These are phyloP conservation scores for Chrysosporium keratinophilum DNA, from an alignment of 2,329 filamentous ascomycete species.

Conservation along the genomic window DNA sequence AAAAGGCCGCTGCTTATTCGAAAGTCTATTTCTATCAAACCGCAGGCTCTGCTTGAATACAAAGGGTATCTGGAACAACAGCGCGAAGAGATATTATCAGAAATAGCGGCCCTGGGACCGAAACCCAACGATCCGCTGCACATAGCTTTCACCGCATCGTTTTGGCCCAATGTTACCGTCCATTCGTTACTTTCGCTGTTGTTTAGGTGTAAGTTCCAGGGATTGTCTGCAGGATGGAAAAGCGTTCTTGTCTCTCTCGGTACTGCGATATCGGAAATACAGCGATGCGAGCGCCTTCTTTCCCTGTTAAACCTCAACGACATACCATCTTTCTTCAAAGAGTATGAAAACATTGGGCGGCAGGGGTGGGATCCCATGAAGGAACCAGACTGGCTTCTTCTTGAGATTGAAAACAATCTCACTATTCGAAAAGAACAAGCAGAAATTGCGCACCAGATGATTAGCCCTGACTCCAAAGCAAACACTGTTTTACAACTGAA, in stretches of 20 bases:
- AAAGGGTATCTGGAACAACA: neutral
- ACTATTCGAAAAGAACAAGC: constrained; percentile 52
- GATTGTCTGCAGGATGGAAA: neutral
- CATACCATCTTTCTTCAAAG: constrained; percentile 22
- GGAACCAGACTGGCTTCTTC: constrained; percentile 50
- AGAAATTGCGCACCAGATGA: constrained; percentile 50
- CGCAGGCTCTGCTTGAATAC: neutral
- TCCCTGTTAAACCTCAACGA: neutral
- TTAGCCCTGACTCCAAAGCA: constrained; percentile 26
- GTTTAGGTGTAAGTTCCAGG: neutral
- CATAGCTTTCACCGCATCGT: neutral
- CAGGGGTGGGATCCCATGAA: constrained; percentile 44
- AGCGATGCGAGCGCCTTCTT: constrained; percentile 2
- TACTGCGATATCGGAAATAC: neutral
- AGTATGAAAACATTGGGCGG: constrained; percentile 43
- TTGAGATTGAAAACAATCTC: constrained; percentile 55
- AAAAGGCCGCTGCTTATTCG: neutral
- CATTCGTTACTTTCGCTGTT: constrained; percentile 1
- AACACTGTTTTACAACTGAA: constrained; percentile 54
- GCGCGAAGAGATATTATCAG: neutral
- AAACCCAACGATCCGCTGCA: neutral
- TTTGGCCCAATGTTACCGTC: constrained; percentile 8
- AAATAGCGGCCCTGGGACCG: neutral
- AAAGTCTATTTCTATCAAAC: neutral
- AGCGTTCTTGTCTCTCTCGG: neutral